Evolutionary conservation across 257 asterid species (phyloP), one percentile per base, ranked within the genome.

Genomic region (Penstemon barbatus): DNA sequence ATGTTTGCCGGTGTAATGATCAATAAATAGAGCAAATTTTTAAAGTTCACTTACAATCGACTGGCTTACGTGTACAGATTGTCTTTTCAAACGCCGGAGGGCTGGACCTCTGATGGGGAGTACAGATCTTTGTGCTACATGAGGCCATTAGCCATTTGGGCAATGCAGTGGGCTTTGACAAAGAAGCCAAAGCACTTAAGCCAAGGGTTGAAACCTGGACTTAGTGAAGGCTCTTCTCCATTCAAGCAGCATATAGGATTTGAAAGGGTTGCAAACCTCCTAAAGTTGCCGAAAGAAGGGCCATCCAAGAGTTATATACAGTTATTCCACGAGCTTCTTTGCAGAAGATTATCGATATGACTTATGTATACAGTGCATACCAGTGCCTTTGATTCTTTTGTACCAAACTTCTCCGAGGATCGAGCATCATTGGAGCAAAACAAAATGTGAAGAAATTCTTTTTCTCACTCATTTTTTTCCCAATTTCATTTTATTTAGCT

Each of bases 121-220:
- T 80, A 74, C 49, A 75, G 85, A 75, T 77, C 87, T 4, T 68
- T 75, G 73, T 69, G 80, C 52, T 83, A 83, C 73, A 77, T 83
- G 87, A 52, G 87, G 61, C 87, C 83, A 1, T 63, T 83, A 68
- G 83, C 83, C 11, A 80, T 83, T 53, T 83, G 87, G 87, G 65
- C 83, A 8, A 83, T 83, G 83, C 87, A 83, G 65, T 83, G 87
- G 87, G 84, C 85, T 39, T 68, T 83, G 41, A 66, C 85, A 40
- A 57, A 55, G 40, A 70, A 69, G 40, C 74, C 74, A 12, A 73
- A 68, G 46, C 58, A 65, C 18, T 48, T 37, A 40, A 69, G 63
- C 58, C 45, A 71, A 39, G 57, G 50, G 5, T 36, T 10, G 44
- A 54, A 63, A 40, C 65, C 70, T 4, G 61, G 55, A 6, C 11